Percentiles rank a stretch among this genome's conserved stretches.
phyloP scores from a whole-genome alignment of 2,329 filamentous ascomycete genomes.

The Pseudogymnoascus sp. region DNA sequence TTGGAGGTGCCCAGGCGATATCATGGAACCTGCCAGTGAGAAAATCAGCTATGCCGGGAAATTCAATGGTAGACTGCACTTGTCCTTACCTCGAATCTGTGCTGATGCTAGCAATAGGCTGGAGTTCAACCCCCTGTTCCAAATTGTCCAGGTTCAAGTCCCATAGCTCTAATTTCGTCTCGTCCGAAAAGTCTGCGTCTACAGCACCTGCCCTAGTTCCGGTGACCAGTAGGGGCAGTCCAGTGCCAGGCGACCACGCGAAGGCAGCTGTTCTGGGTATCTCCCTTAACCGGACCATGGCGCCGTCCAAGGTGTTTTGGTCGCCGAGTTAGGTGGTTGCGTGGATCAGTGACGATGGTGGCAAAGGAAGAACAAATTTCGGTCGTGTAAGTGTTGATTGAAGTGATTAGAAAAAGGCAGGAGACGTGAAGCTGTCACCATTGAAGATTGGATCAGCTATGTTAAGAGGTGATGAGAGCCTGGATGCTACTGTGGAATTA shows the following conservation, averaged over 20 bases:
- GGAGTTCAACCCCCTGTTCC: conserved; percentile 70
- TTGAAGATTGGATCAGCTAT: conserved; percentile 2
- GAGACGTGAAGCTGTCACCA: conserved; percentile 2
- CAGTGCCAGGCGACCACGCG: conserved; percentile 82
- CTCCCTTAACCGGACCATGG: conserved; percentile 93
- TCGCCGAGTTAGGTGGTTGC: background rate
- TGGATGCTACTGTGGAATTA: conserved; percentile 5
- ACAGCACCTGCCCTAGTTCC: conserved; percentile 93
- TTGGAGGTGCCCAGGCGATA: conserved; percentile 83
- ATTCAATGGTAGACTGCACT: background rate
- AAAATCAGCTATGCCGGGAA: conserved; percentile 19
- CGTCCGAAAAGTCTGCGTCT: conserved; percentile 93
- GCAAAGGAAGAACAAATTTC: background rate
- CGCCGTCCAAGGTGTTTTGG: conserved; percentile 16
- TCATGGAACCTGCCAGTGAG: conserved; percentile 73
- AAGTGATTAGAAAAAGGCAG: background rate
- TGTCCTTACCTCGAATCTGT: conserved; percentile 74
- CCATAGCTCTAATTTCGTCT: conserved; percentile 95
- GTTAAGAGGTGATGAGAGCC: background rate
- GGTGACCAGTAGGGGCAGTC: conserved; percentile 76
- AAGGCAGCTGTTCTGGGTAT: conserved; percentile 95
- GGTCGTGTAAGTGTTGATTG: background rate
- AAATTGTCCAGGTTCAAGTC: conserved; percentile 75
- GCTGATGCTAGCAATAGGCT: conserved; percentile 72
- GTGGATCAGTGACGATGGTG: background rate